phyloP scores from a whole-genome alignment of 345 rosid species.

The Gossypium stocksii region DNA sequence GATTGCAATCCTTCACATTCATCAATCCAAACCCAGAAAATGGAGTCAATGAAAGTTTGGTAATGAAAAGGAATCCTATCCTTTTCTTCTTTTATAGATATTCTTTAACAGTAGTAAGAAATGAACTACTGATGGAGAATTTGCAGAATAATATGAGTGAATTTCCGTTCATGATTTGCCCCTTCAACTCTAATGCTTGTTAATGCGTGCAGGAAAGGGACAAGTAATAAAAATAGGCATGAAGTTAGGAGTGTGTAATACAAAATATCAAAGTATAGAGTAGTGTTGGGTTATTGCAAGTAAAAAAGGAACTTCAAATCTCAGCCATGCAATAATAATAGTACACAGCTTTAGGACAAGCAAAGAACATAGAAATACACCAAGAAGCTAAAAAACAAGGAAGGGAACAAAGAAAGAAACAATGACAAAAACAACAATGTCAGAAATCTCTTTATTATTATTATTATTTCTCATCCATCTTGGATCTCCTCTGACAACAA shows the following conservation, averaged over 20 bases:
- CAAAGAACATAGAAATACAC: slow-evolving; percentile 11
- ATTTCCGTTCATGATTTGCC: background rate
- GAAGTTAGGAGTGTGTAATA: background rate
- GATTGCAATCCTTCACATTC: background rate
- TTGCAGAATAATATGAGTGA: background rate
- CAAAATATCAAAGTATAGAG: background rate
- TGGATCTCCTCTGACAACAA: slow-evolving; percentile 39
- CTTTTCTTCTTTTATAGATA: background rate
- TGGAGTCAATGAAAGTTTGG: background rate
- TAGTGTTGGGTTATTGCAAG: slow-evolving; percentile 21
- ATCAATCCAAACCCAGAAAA: background rate
- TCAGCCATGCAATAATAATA: slow-evolving; percentile 21
- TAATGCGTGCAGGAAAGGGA: background rate
- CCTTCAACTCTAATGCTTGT: background rate
- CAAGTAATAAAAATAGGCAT: background rate
- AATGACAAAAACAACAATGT: slow-evolving; percentile 30
- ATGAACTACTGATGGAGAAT: background rate
- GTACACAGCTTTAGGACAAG: background rate
- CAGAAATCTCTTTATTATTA: slow-evolving; percentile 26
- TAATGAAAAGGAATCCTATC: background rate
- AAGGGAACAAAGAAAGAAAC: slow-evolving; percentile 3
- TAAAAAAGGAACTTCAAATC: slow-evolving; percentile 3
- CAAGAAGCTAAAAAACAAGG: background rate
- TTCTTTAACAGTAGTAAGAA: background rate
- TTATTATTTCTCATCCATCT: slow-evolving; percentile 33